A percentile compares a stretch with the other conserved stretches of the same genome.
Evolutionary conservation across 1,284 basidiomycete genomes (phyloP).

Genomic region (Pseudozyma thailandica): DNA sequence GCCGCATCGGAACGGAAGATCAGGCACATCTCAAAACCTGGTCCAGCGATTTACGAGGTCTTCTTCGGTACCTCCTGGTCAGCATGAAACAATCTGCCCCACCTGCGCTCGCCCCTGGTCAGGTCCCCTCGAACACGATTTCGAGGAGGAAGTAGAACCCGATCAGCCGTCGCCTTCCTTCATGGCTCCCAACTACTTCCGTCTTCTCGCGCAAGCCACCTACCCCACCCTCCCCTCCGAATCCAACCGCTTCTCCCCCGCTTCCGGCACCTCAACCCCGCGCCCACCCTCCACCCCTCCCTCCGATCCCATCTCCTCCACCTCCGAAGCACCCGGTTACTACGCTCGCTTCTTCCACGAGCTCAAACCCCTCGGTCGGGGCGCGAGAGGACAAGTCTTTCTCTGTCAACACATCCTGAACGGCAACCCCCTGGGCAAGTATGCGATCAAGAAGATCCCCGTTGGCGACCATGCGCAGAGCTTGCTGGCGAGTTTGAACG

Average conservation of each 20-base stretch:
- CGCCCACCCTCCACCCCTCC: conserved; percentile 11
- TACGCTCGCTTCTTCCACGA: conserved; percentile 83
- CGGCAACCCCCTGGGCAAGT: conserved; percentile 77
- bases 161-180: conserved; percentile 24
- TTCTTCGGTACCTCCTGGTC: neutral
- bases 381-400: conserved; percentile 88
- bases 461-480: conserved; percentile 75
- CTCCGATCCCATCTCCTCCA: conserved; percentile 24
- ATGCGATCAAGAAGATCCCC: conserved; percentile 92
- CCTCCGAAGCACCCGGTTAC: conserved; percentile 69
- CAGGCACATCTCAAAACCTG: conserved; percentile 3
- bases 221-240: conserved; percentile 1
- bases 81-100: conserved; percentile 26
- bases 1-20: conserved; percentile 7
- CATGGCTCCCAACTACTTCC: conserved; percentile 60
- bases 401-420: conserved; percentile 85
- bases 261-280: conserved; percentile 19
- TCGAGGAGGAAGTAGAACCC: neutral
- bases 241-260: conserved; percentile 25
- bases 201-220: conserved; percentile 47
- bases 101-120: conserved; percentile 46
- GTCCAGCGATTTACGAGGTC: conserved; percentile 13
- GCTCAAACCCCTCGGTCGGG: conserved; percentile 85
- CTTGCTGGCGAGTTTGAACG: conserved; percentile 55
- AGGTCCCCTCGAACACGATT: neutral